Base-by-base conservation (phyloP, 2,329 filamentous ascomycete species). In the Dothideomycetes sp. region DNA sequence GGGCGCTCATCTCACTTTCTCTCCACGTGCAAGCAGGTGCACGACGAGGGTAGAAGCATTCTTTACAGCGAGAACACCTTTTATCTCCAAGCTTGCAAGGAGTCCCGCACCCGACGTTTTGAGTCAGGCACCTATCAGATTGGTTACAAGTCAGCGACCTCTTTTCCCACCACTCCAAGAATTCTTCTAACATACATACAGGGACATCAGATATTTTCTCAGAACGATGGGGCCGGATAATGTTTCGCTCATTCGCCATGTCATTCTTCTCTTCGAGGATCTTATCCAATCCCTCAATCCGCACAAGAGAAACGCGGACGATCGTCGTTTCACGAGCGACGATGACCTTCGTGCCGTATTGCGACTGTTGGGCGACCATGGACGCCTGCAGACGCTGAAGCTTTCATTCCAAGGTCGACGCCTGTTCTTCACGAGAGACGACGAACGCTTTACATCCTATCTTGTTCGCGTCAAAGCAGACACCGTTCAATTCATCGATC, bases 41-140 rank as follows among this genome's bases (percentile, higher is more conserved):
- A 61, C 36, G 50, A 61, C 22, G 68, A 72, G 56, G 68, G 57
- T 16, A 59, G 64, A 31, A 62, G 55, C 19, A 58, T 72, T 29
- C 55, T 73, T 1, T 73, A 73, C 45, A 59, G 64, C n/a, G 62
- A 68, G 45, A 71, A 72, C 46, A 54, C 51, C 2, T 72, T 72
- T 51, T 45, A 55, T 30, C 66, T 72, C 44, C 53, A 57, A 31
- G 61, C 61, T 29, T 60, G 57, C 40, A 47, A 45, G 34, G 45
- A 46, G n/a, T 57, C 49, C 3, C 60, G 65, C 5, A 48, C 48
- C 11, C 47, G 48, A 17, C 51, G 54, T 11, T 53, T 61, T 55
- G 57, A 58, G 27, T 46, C 52, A 3, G 49, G 58, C 14, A 63
- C 59, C 42, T 63, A 59, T 41, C 68, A 70, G 47, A 58, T 70